Evolutionary conservation across 441 rosid species (phyloP), one percentile per base, ranked within the genome.

Genomic region (Croton laevigatus): DNA sequence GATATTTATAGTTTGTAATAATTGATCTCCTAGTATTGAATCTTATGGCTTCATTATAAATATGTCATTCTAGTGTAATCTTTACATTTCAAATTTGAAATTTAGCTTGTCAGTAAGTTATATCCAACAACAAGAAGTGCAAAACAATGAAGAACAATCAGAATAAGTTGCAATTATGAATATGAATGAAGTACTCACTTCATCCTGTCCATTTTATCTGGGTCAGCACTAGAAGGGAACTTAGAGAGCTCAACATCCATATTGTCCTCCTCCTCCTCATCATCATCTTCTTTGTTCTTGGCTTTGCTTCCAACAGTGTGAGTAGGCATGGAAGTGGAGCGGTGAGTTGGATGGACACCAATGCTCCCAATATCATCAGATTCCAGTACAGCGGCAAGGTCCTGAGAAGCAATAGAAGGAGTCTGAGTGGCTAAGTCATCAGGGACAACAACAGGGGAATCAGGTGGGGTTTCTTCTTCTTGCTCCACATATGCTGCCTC

Each of bases 211-310:
- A 84, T 83, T 72, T 89, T 91, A 78, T 80, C 74, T 40, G 97
- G 96, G 75, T 91, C 97, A 38, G 88, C 81, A 59, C 81, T 82
- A 46, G 96, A 82, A 3, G 94, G 89, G 11, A 88, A 81, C 78
- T 93, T 95, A 1, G 84, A 70, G 5, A 91, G 86, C 77, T 92
- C 99, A 79, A 82, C 95, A 14, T 88, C 98, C 91, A 86, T 79
- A 23, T 87, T 92, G 64, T 94, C 97, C 71, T 92, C 99, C 68
- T 90, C 97, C 32, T 92, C 97, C 12, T 94, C 96, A 1, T 92
- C 98, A 3, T 89, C 86, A 0, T 89, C 91, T 23, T 90, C 91
- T 80, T 88, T 88, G 73, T 76, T 85, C 77, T 80, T 85, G 34
- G 75, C 73, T 36, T 64, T 77, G 40, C 11, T 65, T 59, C 22